Base-by-base conservation (phyloP, 140 eudicot genomes). In the Ambrosia hybrid region DNA sequence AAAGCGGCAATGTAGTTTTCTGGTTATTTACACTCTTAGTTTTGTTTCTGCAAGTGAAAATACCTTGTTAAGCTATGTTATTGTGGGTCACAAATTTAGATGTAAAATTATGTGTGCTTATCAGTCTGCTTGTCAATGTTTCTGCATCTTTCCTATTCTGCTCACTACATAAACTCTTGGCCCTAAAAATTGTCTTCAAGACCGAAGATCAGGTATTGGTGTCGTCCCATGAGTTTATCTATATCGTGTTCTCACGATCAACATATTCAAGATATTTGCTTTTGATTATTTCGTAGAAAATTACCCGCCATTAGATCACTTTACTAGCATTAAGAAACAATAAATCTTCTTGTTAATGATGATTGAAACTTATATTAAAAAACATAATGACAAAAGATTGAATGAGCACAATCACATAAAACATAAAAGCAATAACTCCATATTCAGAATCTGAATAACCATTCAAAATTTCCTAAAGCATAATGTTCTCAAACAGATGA, bases 1-100 rank as follows among this genome's bases (percentile, higher is more conserved):
- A 94, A 86, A 72, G 74, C 78, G 0, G 26, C 78, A 1, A 66
- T 78, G 83, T 78, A 78, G 73, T 51, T 72, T 46, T 7, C 52
- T 3, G 9, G 60, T 55, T 34, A 34, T 56, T 45, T 21, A 48
- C 16, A 55, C 43, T 46, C 46, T 15, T 6, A 13, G 56, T 63
- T 53, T 15, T 46, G 5, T 48, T 58, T 49, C 49, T 12, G 37
- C 30, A 17, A 53, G 14, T 74, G 39, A 67, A 34, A 46, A 10
- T 12, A 62, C 76, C 39, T 70, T 41, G 61, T 53, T 69, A 51
- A 51, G 81, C 67, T 71, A 57, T 62, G 38, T 39, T 52, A 51
- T 70, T 2, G 43, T 33, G 41, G 43, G 13, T 14, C 45, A 59
- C 43, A 59, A 59, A 21, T 21, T 21, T 21, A 21, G 43, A 38